Conservation (phyloP, 2,329 filamentous ascomycete genomes). For the Colletotrichum chlorophyti region DNA sequence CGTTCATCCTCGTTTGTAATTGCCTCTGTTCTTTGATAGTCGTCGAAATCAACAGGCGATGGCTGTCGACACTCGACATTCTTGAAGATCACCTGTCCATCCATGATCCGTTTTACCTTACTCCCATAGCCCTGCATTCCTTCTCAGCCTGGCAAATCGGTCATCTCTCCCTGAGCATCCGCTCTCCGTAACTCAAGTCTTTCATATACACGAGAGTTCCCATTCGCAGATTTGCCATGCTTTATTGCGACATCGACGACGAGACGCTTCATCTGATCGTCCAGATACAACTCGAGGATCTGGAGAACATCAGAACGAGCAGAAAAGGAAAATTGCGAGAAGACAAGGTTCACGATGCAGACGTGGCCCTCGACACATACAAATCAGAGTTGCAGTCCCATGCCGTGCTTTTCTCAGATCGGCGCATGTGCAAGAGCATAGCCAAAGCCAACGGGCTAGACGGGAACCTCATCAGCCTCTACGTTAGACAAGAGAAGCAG, state of each 20-base stretch:
- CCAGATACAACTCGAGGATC: conserved; percentile 31
- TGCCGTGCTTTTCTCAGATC: conserved; percentile 13
- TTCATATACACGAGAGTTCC: too few species aligned
- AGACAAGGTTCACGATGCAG: conserved; percentile 10
- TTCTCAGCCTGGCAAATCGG: too few species aligned
- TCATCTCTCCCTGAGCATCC: too few species aligned
- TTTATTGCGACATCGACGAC: conserved; percentile 3
- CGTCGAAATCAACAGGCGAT: too few species aligned
- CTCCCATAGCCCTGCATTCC: too few species aligned
- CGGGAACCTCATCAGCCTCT: background rate
- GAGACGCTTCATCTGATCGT: conserved; percentile 30
- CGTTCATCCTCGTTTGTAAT: too few species aligned
- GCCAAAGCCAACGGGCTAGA: conserved; percentile 33
- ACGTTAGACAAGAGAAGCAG: background rate
- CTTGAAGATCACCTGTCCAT: too few species aligned
- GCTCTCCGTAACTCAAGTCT: conserved; percentile 23
- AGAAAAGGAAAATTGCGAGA: conserved; percentile 26
- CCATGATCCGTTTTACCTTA: too few species aligned
- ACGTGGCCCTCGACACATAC: conserved; percentile 23
- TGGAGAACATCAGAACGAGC: background rate
- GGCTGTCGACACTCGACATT: too few species aligned
- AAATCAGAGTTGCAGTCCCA: conserved; percentile 24
- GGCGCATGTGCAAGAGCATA: conserved; percentile 29
- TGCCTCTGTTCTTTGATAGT: too few species aligned
- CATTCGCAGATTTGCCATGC: background rate